These are phyloP conservation scores for Elongisporangium senticosum DNA, from an alignment of 352 stramenopile genomes.

Conservation along the genomic window DNA sequence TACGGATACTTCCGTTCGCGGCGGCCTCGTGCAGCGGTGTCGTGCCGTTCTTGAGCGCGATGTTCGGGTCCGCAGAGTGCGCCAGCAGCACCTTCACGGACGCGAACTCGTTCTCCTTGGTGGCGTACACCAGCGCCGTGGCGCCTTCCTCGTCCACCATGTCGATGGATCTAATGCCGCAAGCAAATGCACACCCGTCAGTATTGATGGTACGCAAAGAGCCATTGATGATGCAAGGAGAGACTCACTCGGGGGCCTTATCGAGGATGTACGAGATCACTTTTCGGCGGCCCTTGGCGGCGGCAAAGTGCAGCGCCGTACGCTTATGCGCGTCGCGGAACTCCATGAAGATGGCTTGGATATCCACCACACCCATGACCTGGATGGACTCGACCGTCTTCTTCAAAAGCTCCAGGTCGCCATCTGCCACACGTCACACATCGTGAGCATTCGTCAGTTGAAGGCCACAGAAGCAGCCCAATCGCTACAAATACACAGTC, in stretches of 20 bases:
- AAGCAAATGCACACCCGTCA: neutral
- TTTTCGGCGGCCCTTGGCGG: constrained; percentile 71
- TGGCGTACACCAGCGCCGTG: constrained; percentile 61
- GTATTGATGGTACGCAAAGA: neutral
- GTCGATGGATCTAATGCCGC: constrained; percentile 26
- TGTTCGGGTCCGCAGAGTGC: constrained; percentile 41
- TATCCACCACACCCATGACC: constrained; percentile 49
- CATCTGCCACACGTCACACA: constrained; percentile 32
- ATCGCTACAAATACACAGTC: neutral
- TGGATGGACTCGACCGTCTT: constrained; percentile 58
- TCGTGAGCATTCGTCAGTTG: constrained; percentile 1
- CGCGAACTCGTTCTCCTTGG: constrained; percentile 74
- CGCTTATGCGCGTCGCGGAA: constrained; percentile 84
- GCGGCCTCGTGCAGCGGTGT: constrained; percentile 65
- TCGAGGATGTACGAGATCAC: constrained; percentile 70
- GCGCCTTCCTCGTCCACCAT: constrained; percentile 65
- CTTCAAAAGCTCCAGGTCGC: constrained; percentile 60
- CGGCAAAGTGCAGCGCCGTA: constrained; percentile 74
- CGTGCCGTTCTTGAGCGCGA: constrained; percentile 54
- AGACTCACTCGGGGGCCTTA: constrained; percentile 34
- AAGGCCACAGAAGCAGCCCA: neutral
- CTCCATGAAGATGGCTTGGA: constrained; percentile 54
- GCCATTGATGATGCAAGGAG: neutral
- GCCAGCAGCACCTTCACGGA: constrained; percentile 61
- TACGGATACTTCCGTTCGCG: constrained; percentile 58